Percentiles rank a stretch among this genome's conserved stretches.
These are phyloP conservation scores for Mikania micrantha DNA, from an alignment of 129 eudicot species.

Conservation along the genomic window DNA sequence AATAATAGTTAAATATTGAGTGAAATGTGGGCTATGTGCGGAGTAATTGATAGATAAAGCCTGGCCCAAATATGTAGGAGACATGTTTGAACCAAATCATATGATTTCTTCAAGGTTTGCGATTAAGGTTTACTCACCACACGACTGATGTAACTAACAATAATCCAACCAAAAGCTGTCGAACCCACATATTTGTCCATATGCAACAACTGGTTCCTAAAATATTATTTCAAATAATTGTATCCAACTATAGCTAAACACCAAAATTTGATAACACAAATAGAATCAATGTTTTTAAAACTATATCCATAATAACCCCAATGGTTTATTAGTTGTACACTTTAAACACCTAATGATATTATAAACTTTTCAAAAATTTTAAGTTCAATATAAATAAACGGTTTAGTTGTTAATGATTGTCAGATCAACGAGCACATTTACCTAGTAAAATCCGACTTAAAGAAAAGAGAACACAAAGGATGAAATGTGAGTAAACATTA, in stretches of 20 bases:
- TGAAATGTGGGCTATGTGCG: slow-evolving; percentile 12
- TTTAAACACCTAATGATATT: no score
- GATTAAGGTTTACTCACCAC: slow-evolving; percentile 20
- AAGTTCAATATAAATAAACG: no score
- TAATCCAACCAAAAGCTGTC: slow-evolving; percentile 7
- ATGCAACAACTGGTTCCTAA: neutral
- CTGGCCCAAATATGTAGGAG: slow-evolving; percentile 20
- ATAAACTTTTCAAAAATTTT: no score
- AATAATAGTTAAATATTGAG: no score
- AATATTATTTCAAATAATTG: neutral
- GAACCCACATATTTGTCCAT: slow-evolving; percentile 4
- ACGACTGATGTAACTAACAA: slow-evolving; percentile 6
- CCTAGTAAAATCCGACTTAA: no score
- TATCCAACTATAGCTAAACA: neutral
- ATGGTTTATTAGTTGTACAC: no score
- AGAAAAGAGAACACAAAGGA: no score
- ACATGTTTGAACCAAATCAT: slow-evolving; percentile 32
- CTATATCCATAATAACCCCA: neutral
- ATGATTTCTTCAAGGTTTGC: slow-evolving; percentile 17
- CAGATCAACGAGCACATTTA: no score
- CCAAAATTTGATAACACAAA: neutral
- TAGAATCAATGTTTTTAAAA: neutral
- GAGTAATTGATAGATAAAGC: neutral
- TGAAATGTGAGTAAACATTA: no score
- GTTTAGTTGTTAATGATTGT: neutral